Evolutionary conservation across 352 stramenopile species (phyloP), one percentile per base, ranked within the genome.

Genomic region (Phytophthora nicotianae): DNA sequence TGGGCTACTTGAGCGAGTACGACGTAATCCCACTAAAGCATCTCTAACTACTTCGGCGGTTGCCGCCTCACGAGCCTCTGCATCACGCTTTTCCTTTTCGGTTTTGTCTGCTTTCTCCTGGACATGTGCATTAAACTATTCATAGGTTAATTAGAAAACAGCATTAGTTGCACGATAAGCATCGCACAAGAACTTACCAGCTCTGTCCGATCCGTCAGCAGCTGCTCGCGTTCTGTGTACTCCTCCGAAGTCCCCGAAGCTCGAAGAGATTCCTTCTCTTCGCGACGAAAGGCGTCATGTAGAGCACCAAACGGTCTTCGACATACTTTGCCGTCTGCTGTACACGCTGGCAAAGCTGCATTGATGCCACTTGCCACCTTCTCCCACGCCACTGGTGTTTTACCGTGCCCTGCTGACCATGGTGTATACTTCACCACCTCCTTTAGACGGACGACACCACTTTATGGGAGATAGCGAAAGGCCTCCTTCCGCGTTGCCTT

Each of bases 81-180:
- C 50, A 19, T 57, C 35, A 40, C 24, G 20, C 14, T 56, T 47
- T 47, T 56, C 35, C 21, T 47, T 47, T 56, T 56, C 49, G 19
- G 49, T 56, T 24, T 48, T 48, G 35, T 46, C 49, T 5, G 35
- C 35, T 57, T 57, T 57, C 14, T 47, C 20, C 49, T 48, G 35
- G 3, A 16, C 3, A 38, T 38, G 32, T 16, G 32, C 8, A 14
- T 16, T 9, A 38, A n/a, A 14, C 9, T 38, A 14, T 16, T 7
- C 3, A 29, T 29, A 29, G 24, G n/a, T n/a, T n/a, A 7, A 7
- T 29, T 29, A 29, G 24, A 38, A 38, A 38, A 38, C 9, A 16
- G 13, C 9, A 38, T 4, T n/a, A 16, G 8, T 38, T n/a, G 9
- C 13, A 38, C 4, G 4, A 16, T 16, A 9, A 38, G 32, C 13